Conservation (phyloP, 2,329 filamentous ascomycete species). For the Fusarium marasasianum region DNA sequence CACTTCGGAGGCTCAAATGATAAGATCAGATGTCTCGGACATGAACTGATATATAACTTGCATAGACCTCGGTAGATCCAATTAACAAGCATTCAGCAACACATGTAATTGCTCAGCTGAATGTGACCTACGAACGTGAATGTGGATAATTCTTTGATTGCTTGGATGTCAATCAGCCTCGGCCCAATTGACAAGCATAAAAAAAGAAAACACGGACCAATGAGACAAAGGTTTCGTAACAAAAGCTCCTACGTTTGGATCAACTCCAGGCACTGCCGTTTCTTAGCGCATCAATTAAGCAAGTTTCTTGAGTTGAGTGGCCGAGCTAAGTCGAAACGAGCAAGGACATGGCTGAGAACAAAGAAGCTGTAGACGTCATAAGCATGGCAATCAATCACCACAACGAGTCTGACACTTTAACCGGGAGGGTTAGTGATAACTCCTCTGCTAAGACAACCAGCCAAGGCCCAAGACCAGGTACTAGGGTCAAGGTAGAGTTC, state of each 20-base stretch:
- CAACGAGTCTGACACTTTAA: not conserved
- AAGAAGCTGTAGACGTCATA: conserved; percentile 7
- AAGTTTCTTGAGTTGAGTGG: conserved; percentile 23
- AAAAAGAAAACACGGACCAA: not conserved
- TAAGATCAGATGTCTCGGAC: not conserved
- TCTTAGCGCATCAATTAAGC: not conserved
- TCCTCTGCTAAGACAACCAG: not conserved
- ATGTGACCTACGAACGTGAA: not conserved
- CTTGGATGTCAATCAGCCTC: conserved; percentile 11
- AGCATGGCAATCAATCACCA: not conserved
- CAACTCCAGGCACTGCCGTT: conserved; percentile 28
- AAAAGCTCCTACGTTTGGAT: conserved; percentile 8
- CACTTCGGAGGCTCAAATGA: not conserved
- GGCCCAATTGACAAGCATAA: not conserved
- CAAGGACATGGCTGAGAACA: conserved; percentile 1
- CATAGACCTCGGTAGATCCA: not conserved
- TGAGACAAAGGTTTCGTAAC: not conserved
- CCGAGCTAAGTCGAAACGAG: conserved; percentile 7
- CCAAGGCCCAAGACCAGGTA: not conserved
- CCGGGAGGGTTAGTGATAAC: not conserved
- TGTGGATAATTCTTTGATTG: not conserved
- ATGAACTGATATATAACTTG: not conserved
- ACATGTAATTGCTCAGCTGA: not conserved
- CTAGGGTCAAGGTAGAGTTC: not conserved
- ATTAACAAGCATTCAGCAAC: conserved; percentile 8